These are phyloP conservation scores for Coemansia sp. DNA, from an alignment of 192 early-diverging fungal species.

Conservation along the genomic window DNA sequence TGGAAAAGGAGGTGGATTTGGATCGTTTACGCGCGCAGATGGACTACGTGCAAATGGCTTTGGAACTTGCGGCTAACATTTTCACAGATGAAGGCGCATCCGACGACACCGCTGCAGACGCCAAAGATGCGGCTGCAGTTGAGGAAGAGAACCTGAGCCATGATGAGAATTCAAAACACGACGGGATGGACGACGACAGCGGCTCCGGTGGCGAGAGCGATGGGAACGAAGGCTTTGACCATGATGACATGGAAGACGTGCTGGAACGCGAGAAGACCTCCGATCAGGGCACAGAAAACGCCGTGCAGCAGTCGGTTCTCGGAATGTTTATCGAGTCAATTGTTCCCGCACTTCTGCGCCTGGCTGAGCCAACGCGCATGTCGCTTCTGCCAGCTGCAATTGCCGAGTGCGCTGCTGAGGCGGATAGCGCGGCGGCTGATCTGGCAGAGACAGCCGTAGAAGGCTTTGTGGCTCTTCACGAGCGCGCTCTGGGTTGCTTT, in stretches of 20 bases:
- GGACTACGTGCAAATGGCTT: conserved; percentile 54
- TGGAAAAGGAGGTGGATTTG: conserved; percentile 15
- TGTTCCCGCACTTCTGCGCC: conserved; percentile 29
- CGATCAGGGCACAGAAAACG: conserved; percentile 47
- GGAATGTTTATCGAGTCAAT: conserved; percentile 48
- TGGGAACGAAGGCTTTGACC: conserved; percentile 48
- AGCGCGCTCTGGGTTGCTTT: conserved; percentile 68
- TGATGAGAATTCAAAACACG: conserved; percentile 45
- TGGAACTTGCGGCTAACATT: conserved; percentile 84
- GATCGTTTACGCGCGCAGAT: conserved; percentile 26
- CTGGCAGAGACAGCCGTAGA: conserved; percentile 54
- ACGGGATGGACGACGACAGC: conserved; percentile 49
- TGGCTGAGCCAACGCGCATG: conserved; percentile 43
- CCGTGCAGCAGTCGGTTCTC: conserved; percentile 45
- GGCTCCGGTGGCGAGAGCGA: conserved; percentile 51
- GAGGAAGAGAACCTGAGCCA: conserved; percentile 13
- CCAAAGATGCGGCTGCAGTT: background rate
- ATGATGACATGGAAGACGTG: conserved; percentile 48
- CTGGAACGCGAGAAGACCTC: conserved; percentile 50
- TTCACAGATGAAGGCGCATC: conserved; percentile 63
- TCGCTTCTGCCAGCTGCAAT: conserved; percentile 30
- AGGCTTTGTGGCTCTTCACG: conserved; percentile 60
- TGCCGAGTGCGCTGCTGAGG: conserved; percentile 19
- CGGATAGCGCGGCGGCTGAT: conserved; percentile 39
- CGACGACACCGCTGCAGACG: conserved; percentile 14